Evolutionary conservation across 176 grass and related monocot species (phyloP).

Genomic region (Pontederia crassipes): DNA sequence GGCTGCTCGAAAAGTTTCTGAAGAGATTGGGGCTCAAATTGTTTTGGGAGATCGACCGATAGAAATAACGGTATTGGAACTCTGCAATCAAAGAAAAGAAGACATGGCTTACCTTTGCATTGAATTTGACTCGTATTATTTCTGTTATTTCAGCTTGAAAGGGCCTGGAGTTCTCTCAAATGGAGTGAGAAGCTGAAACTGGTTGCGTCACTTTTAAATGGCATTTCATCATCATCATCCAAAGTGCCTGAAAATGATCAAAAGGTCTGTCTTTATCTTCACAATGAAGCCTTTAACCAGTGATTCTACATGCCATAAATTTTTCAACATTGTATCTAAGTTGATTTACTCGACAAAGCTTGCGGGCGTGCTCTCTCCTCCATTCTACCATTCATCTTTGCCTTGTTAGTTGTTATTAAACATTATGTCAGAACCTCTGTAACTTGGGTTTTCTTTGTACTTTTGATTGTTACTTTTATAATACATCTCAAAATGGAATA

Average conservation of each 20-base stretch:
- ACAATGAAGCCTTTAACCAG: too few species aligned
- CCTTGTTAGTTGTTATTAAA: too few species aligned
- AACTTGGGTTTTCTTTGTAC: too few species aligned
- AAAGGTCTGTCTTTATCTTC: constrained; percentile 2
- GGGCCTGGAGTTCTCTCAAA: constrained; percentile 79
- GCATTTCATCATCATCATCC: constrained; percentile 42
- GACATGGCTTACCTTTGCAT: not conserved
- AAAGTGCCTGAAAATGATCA: constrained; percentile 19
- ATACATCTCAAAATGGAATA: too few species aligned
- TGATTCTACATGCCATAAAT: too few species aligned
- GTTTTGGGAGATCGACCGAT: constrained; percentile 94
- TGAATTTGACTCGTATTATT: not conserved
- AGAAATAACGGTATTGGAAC: constrained; percentile 72
- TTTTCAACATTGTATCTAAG: too few species aligned
- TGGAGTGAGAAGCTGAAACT: constrained; percentile 60
- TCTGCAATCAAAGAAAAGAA: not conserved
- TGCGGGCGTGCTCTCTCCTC: too few species aligned
- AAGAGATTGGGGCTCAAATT: constrained; percentile 86
- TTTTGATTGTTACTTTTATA: too few species aligned
- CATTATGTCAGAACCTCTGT: too few species aligned
- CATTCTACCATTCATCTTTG: too few species aligned
- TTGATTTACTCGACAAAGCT: too few species aligned
- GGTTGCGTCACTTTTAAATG: constrained; percentile 48
- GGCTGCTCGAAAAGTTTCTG: constrained; percentile 65
- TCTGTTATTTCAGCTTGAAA: constrained; percentile 54